Base-by-base conservation (phyloP, 1,284 basidiomycete genomes). In the Pseudozyma tsukubaensis region DNA sequence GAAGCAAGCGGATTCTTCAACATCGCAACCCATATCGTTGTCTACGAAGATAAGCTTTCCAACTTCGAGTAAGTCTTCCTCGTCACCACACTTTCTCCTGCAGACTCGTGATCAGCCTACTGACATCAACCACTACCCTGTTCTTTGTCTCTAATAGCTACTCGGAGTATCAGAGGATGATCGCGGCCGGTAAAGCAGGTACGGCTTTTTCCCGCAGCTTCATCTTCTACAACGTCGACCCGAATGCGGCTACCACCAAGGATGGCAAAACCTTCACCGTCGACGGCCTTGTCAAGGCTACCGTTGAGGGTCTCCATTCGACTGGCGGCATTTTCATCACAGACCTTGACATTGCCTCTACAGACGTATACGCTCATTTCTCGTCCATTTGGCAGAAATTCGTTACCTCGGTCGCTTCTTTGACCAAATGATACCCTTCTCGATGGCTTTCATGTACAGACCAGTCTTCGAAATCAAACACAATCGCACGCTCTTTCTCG, bases 141-240 rank as follows among this genome's bases (percentile, higher is more conserved):
- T n/a, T n/a, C n/a, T n/a, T 29, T 43, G 40, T 21, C 3, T 10
- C 34, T 16, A 37, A 11, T 29, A 53, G 51, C 57, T 59, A 47
- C 44, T n/a, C 57, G 0, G 47, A 60, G 6, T 66, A 66, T 34
- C 18, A 50, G 13, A 47, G 43, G 13, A 51, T 35, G 13, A 66
- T 48, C 4, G 6, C 47, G 6, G 12, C 14, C n/a, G 42, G 19
- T 19, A 24, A 35, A 24, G 42, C 42, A 16, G 58, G 42, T 6
- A 52, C 36, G 10, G 7, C 42, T 8, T 66, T 59, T 39, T 36
- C 59, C 8, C 48, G 58, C 14, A 56, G 52, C 34, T 66, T 50
- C 53, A 60, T 66, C 24, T 60, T 66, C 14, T 60, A 66, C 64
- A 60, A 60, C 18, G 64, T 60, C 24, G 35, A 56, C 16, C 43